A percentile compares a stretch with the other conserved stretches of the same genome.
phyloP scores from a whole-genome alignment of 75 land plant genomes.

The Pinus albicaulis region DNA sequence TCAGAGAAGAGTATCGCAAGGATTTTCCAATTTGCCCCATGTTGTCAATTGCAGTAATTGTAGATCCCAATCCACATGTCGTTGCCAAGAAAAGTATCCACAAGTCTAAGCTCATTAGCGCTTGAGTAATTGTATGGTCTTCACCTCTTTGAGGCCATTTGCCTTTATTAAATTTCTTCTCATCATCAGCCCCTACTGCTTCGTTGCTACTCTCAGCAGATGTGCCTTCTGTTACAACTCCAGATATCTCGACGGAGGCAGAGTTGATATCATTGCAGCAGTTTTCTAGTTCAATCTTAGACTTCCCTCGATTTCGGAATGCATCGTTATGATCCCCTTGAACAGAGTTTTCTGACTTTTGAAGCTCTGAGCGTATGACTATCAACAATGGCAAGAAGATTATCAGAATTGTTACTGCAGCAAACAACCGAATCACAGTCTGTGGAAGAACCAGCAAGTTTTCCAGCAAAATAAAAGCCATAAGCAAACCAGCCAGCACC shows the following conservation, averaged over 20 bases:
- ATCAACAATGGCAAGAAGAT: too few species aligned
- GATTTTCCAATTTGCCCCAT: conserved; percentile 40
- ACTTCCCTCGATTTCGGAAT: background rate
- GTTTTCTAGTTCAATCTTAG: background rate
- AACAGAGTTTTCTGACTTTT: background rate
- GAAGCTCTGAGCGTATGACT: too few species aligned
- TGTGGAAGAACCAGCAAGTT: background rate
- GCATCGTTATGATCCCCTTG: background rate
- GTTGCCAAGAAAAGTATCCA: conserved; percentile 30
- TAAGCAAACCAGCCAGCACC: conserved; percentile 25
- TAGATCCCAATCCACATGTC: conserved; percentile 40
- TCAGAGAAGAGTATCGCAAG: conserved; percentile 15
- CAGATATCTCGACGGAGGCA: background rate
- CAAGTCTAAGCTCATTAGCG: conserved; percentile 25
- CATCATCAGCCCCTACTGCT: background rate
- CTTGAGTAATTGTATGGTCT: conserved; percentile 23
- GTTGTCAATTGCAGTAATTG: conserved; percentile 35
- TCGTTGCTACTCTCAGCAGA: background rate
- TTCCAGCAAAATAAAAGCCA: conserved; percentile 29
- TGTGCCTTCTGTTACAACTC: background rate
- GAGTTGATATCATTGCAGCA: background rate
- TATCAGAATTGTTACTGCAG: too few species aligned
- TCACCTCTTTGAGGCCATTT: conserved; percentile 28
- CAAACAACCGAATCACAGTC: too few species aligned
- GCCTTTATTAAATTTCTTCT: background rate